Percentiles rank a stretch among this genome's conserved stretches.
These are phyloP conservation scores for Pichia manshurica DNA, from an alignment of 805 yeast species.

Conservation along the genomic window DNA sequence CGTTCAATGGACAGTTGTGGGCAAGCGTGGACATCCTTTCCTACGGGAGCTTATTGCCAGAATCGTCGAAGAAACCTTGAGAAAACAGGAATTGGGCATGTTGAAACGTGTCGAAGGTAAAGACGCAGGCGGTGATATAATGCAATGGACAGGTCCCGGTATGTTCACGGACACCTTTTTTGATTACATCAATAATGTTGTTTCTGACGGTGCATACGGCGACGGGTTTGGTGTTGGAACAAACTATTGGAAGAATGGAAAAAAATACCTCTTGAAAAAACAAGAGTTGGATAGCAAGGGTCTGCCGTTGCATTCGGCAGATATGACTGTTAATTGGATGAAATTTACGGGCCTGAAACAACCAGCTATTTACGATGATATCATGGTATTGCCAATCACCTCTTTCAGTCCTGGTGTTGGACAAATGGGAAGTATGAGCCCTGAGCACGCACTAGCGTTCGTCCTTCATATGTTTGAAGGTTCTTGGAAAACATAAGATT, in stretches of 20 bases:
- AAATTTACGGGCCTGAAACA: conserved; percentile 52
- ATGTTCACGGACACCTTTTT: conserved; percentile 86
- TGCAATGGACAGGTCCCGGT: conserved; percentile 98
- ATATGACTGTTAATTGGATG: conserved; percentile 48
- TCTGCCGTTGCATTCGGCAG: conserved; percentile 21
- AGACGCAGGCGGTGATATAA: conserved; percentile 68
- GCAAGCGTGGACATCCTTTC: conserved; percentile 88
- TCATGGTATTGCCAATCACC: conserved; percentile 66
- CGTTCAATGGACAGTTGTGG: conserved; percentile 95
- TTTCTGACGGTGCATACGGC: conserved; percentile 29
- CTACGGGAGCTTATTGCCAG: conserved; percentile 72
- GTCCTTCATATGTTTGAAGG: conserved; percentile 63
- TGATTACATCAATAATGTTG: conserved; percentile 65
- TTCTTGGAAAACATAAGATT: conserved; percentile 46
- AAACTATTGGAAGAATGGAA: conserved; percentile 20
- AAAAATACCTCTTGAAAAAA: conserved; percentile 19
- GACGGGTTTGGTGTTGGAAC: conserved; percentile 33
- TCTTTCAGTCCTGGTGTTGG: conserved; percentile 64
- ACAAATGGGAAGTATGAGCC: conserved; percentile 55
- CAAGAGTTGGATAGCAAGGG: conserved; percentile 20
- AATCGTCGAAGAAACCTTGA: conserved; percentile 70
- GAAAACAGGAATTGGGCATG: conserved; percentile 42
- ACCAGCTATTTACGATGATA: conserved; percentile 59
- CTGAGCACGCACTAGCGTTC: conserved; percentile 45
- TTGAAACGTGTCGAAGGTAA: conserved; percentile 47